Evolutionary conservation across 495 filamentous ascomycete genomes (phyloP), one percentile per base, ranked within the genome.

Genomic region (Hyaloscypha finlandica): DNA sequence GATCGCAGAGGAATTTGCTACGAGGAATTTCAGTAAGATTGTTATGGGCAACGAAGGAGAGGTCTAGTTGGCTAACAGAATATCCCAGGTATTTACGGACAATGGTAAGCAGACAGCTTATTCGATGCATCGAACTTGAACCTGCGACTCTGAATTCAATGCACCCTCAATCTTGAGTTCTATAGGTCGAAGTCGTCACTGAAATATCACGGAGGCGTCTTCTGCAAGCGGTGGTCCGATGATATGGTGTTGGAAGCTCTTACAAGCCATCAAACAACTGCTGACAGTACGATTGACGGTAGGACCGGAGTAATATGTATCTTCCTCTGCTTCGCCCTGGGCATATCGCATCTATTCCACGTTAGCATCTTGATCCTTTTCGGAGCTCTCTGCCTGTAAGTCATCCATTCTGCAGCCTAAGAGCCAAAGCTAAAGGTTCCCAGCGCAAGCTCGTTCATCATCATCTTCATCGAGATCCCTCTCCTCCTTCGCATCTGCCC

Each of bases 401-500:
- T 81, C 6, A 32, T 42, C 61, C 62, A 58, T 45, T 61, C 25
- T 16, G 71, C 9, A 19, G 4, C 33, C 8, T 39, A 66, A 45
- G 2, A 14, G 56, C 54, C 65, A 37, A 53, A 71, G 63, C 63
- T 64, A 69, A 71, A 37, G 1, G n/a, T 53, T 20, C 11, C 63
- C 74, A 97, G 94, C 33, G 79, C 89, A 53, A 96, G 84, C 60
- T 85, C 88, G 51, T 89, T 97, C 77, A 77, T 98, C 74, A 88
- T 99, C 77, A 82, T 99, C 82, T 99, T 99, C 84, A 86, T 97
- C 77, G 95, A 99, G 77, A 89, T 99, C 20, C 95, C 95, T 11
- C 90, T 97, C 70, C 92, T 99, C 59, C 88, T 99, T 37, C 90
- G 96, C 78, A 97, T 99, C 80, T 99, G 95, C 80, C 95, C 95